A percentile compares a stretch with the other conserved stretches of the same genome.
phyloP scores from a whole-genome alignment of 2,329 filamentous ascomycete species.

The Penicillium rolfsii region DNA sequence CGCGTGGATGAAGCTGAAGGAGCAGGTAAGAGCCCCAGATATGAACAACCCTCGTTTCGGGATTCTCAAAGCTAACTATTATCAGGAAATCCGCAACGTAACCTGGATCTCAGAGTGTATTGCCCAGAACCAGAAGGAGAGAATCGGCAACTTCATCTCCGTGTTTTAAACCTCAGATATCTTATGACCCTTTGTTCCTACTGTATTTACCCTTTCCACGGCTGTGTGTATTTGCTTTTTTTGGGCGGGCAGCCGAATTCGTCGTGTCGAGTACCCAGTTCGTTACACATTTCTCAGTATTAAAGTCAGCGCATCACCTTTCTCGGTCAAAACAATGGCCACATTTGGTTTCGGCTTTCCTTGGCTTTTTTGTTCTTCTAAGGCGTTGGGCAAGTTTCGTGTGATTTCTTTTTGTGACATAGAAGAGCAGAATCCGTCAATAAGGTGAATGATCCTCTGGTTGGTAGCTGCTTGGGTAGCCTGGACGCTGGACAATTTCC shows the following conservation, averaged over 20 bases:
- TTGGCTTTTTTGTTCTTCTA: conserved; percentile 18
- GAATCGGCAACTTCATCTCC: conserved; percentile 98
- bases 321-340: conserved; percentile 19
- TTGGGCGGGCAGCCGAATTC: conserved; percentile 19
- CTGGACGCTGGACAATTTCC: background rate
- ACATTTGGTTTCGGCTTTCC: conserved; percentile 27
- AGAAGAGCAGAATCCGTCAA: conserved; percentile 30
- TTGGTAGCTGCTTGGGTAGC: background rate
- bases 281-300: conserved; percentile 29
- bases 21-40: conserved; percentile 70
- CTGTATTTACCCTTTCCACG: conserved; percentile 25
- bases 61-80: conserved; percentile 29
- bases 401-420: conserved; percentile 33
- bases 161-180: conserved; percentile 68
- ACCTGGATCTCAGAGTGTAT: conserved; percentile 99
- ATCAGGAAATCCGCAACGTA: conserved; percentile 96
- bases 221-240: conserved; percentile 23
- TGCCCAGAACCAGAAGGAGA: conserved; percentile 98
- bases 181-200: conserved; percentile 18
- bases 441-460: conserved; percentile 14
- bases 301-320: conserved; percentile 37
- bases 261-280: conserved; percentile 38
- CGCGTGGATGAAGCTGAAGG: conserved; percentile 94
- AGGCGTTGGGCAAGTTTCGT: conserved; percentile 34
- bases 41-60: background rate